phyloP scores from a whole-genome alignment of 495 filamentous ascomycete genomes.

The Daldinia loculata region DNA sequence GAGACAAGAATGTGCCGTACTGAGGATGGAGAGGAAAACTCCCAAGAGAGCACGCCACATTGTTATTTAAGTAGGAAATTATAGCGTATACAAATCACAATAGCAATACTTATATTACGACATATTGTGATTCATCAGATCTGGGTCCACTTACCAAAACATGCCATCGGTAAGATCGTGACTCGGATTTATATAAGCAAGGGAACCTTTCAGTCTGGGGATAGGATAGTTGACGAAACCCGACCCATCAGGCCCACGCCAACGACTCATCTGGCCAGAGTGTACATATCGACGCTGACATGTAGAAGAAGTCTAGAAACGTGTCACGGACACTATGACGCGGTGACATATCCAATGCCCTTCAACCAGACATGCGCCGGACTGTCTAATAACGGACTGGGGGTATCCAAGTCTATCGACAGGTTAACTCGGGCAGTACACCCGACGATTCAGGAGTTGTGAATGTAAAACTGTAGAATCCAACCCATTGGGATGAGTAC shows the following conservation, averaged over 20 bases:
- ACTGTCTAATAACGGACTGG: slow-evolving; percentile 20
- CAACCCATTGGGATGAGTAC: slow-evolving; percentile 16
- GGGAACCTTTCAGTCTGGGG: slow-evolving; percentile 6
- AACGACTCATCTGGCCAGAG: slow-evolving; percentile 15
- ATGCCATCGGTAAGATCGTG: slow-evolving; percentile 24
- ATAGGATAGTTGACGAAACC: slow-evolving; percentile 8
- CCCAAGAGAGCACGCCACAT: slow-evolving; percentile 23
- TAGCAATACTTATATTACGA: slow-evolving; percentile 27
- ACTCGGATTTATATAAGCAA: slow-evolving; percentile 35
- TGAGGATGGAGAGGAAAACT: slow-evolving; percentile 9
- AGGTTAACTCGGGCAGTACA: slow-evolving; percentile 35
- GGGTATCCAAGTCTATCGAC: slow-evolving; percentile 21
- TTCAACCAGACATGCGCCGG: slow-evolving; percentile 19
- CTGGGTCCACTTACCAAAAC: slow-evolving; percentile 29
- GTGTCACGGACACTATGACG: slow-evolving; percentile 20
- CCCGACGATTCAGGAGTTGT: slow-evolving; percentile 28
- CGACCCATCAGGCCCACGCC: slow-evolving; percentile 10
- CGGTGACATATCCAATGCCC: slow-evolving; percentile 10
- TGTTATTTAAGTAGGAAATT: slow-evolving; percentile 25
- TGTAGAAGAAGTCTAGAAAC: slow-evolving; percentile 17
- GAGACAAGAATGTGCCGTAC: slow-evolving; percentile 12
- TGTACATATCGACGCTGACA: slow-evolving; percentile 17
- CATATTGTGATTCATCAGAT: slow-evolving; percentile 35
- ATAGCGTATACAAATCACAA: slow-evolving; percentile 21
- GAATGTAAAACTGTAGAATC: slow-evolving; percentile 17